Base-by-base conservation (phyloP, 345 rosid genomes). In the Acer saccharum region DNA sequence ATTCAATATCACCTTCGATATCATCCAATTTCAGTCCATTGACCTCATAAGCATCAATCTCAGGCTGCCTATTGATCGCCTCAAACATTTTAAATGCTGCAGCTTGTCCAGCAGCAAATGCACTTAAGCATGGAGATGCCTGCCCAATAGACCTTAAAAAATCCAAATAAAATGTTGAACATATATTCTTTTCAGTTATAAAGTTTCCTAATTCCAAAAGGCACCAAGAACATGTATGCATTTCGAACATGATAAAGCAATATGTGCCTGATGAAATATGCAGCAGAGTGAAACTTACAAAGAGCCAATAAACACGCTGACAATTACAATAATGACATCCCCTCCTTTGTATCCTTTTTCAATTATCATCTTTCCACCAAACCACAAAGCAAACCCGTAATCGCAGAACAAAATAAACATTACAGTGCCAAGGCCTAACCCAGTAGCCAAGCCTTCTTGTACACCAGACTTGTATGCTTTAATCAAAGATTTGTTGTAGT, bases 31-130 rank as follows among this genome's bases (percentile, higher is more conserved):
- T 78, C 52, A 68, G 73, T 21, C 97, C 94, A 0, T 10, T 81
- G 1, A 69, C 44, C 39, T 87, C 89, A 7, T 77, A 87, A 68
- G 89, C 85, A 83, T 91, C 93, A 17, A 89, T 88, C 62, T 79
- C 77, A 0, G 90, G 95, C 54, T 84, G 85, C 77, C 94, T 89
- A 18, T 84, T 65, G 44, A 90, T 88, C 0, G 88, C 80, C 75
- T 90, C 89, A 32, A 91, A 90, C 90, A 93, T 90, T 77, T 91
- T 90, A 70, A 79, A 87, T 0, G 92, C 92, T 3, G 89, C 97
- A 2, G 90, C 91, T 80, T 82, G 86, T 39, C 93, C 95, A 60
- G 95, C 84, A 10, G 89, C 93, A 67, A 90, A 91, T 2, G 91
- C 85, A 14, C 77, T 86, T 63, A 93, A 41, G 80, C 85, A 80